Base-by-base conservation (phyloP, 2,329 filamentous ascomycete species). In the Xylaria sp. region DNA sequence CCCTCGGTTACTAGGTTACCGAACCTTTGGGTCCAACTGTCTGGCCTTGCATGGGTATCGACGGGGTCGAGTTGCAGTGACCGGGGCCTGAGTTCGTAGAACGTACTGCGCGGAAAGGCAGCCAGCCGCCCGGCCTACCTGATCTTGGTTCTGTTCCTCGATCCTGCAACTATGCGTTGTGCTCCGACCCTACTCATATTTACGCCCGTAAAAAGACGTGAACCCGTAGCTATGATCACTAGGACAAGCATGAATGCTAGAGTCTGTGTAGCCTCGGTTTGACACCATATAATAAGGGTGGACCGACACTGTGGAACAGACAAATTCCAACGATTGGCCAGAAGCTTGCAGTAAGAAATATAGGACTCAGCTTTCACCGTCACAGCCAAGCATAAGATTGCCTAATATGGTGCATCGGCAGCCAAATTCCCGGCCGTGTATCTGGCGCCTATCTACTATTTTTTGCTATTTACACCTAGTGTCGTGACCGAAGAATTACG, bases 111-210 rank as follows among this genome's bases (percentile, higher is more conserved):
- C 71, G 66, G 67, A 67, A 69, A 74, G 63, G 77, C 75, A 78
- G 75, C 70, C 74, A 78, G 65, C 77, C 77, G 76, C 68, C 67
- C 69, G 65, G 70, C 69, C 73, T 77, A 77, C 77, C 74, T 79
- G 74, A 79, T 79, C 77, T 79, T 73, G 74, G 76, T 75, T 73
- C 48, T 76, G 72, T 75, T 70, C 68, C 72, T 78, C 76, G 76
- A 78, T 79, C 76, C 77, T 79, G 76, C 76, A 79, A 74, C 72
- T 69, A 75, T 68, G 74, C 76, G 76, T 73, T 23, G 75, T 77
- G 68, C 73, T 72, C 73, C 72, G 72, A 73, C 71, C 66, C 60
- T 74, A 69, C 63, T 62, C 64, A 73, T 59, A 68, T 73, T 78
- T 78, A 78, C 76, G 76, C 65, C 71, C 75, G 76, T 78, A 78